Percentiles rank a stretch among this genome's conserved stretches.
These are phyloP conservation scores for Cyberlindnera maritima DNA, from an alignment of 805 yeast species.

Conservation along the genomic window DNA sequence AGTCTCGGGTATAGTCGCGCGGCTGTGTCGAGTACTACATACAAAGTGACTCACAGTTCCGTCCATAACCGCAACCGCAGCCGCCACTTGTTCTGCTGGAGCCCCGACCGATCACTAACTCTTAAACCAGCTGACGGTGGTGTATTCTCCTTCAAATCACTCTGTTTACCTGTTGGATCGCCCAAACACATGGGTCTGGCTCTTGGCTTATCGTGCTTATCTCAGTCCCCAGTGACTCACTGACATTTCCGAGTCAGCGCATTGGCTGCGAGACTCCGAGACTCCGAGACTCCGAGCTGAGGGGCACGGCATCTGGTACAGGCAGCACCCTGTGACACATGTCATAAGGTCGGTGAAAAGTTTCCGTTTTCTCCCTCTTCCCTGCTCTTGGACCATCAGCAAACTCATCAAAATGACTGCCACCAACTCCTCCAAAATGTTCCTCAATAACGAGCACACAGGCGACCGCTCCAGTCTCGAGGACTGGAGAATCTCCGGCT, in stretches of 20 bases:
- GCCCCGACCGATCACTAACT: too few relatives aligned
- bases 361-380: not conserved
- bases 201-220: too few relatives aligned
- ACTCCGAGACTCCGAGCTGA: not conserved
- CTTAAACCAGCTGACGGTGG: too few relatives aligned
- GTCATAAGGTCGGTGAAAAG: not conserved
- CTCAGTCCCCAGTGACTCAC: not conserved
- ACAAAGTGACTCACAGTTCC: too few relatives aligned
- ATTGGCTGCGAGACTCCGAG: not conserved
- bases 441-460: constrained; percentile 75
- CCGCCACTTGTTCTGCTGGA: too few relatives aligned
- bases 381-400: not conserved
- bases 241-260: not conserved
- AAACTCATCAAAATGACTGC: constrained; percentile 6
- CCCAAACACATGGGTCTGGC: too few relatives aligned
- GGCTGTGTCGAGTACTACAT: not conserved
- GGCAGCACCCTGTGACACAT: constrained; percentile 7
- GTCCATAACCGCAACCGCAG: not conserved
- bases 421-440: constrained; percentile 45
- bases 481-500: constrained; percentile 81
- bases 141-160: too few relatives aligned
- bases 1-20: not conserved
- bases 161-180: too few relatives aligned
- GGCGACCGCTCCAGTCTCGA: constrained; percentile 81
- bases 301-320: constrained; percentile 1